Evolutionary conservation across 192 early-diverging fungal genomes (phyloP).

Genomic region (Spizellomyces punctatus): DNA sequence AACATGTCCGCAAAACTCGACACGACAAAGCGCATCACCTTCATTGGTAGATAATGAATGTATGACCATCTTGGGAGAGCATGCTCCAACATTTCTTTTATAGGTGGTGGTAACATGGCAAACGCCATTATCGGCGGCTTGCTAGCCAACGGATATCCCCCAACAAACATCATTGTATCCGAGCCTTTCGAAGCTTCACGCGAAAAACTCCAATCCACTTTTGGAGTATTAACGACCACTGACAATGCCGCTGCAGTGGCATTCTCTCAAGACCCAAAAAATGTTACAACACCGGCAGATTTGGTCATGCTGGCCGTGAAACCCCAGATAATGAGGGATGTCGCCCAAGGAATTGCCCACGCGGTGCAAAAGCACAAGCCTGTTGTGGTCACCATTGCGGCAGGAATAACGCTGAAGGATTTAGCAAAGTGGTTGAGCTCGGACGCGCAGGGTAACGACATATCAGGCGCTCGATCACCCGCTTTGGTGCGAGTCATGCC

Average conservation of each 20-base stretch:
- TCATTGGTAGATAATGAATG: conserved; percentile 23
- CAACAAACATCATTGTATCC: conserved; percentile 71
- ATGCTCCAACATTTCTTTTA: background rate
- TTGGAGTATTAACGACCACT: conserved; percentile 61
- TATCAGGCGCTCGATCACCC: conserved; percentile 31
- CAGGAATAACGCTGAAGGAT: conserved; percentile 78
- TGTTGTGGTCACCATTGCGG: conserved; percentile 86
- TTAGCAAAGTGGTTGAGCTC: conserved; percentile 71
- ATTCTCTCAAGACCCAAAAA: conserved; percentile 19
- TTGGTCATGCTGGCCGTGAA: conserved; percentile 89
- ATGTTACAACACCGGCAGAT: conserved; percentile 44
- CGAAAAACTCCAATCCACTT: conserved; percentile 64
- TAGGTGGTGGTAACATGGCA: conserved; percentile 95
- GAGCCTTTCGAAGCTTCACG: conserved; percentile 74
- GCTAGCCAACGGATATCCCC: conserved; percentile 70
- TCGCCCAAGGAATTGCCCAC: conserved; percentile 60
- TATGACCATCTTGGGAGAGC: background rate
- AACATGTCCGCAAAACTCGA: conserved; percentile 20
- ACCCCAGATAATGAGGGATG: conserved; percentile 80
- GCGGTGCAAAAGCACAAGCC: conserved; percentile 59
- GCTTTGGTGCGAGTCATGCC: conserved; percentile 88
- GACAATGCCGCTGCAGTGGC: conserved; percentile 64
- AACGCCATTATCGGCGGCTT: conserved; percentile 90
- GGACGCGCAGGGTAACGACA: conserved; percentile 7
- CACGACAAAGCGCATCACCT: conserved; percentile 34